Evolutionary conservation across 441 rosid species (phyloP).

Genomic region (Geranium incanum): DNA sequence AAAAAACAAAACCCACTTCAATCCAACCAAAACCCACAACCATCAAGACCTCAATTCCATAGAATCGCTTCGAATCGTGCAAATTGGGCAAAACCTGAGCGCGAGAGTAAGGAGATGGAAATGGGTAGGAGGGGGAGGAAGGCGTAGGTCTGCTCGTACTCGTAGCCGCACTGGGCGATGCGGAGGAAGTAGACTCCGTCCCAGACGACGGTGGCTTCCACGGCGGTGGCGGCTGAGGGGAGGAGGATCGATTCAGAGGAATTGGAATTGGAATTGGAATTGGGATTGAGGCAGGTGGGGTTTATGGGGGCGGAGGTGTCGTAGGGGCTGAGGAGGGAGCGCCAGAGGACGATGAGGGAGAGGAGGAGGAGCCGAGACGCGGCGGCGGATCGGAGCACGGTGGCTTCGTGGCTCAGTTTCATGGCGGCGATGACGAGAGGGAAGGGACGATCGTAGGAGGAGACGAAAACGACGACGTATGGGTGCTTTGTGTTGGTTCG

Average conservation of each 20-base stretch:
- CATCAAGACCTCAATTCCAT: background rate
- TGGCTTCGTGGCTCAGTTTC: conserved; percentile 16
- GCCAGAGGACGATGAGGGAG: conserved; percentile 49
- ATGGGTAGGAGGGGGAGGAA: conserved; percentile 81
- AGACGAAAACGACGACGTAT: too few species aligned
- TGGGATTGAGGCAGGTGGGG: conserved; percentile 40
- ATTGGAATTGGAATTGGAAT: background rate
- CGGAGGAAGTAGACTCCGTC: conserved; percentile 74
- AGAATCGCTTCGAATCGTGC: background rate
- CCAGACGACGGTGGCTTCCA: conserved; percentile 74
- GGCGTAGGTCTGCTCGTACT: conserved; percentile 84
- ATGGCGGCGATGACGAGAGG: background rate
- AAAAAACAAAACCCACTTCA: background rate
- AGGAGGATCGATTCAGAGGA: conserved; percentile 20
- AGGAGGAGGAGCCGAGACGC: conserved; percentile 53
- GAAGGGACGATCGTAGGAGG: background rate
- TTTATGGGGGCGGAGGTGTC: conserved; percentile 74
- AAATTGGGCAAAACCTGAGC: conserved; percentile 38
- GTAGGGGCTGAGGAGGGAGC: conserved; percentile 55
- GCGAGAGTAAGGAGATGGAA: conserved; percentile 45
- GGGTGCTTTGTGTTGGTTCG: too few species aligned
- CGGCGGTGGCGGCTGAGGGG: conserved; percentile 35
- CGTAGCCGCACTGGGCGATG: conserved; percentile 78
- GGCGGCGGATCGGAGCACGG: conserved; percentile 49
- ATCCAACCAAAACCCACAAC: background rate